phyloP scores from a whole-genome alignment of 2,329 filamentous ascomycete genomes.

The Paracorniculantispora psalliotae region DNA sequence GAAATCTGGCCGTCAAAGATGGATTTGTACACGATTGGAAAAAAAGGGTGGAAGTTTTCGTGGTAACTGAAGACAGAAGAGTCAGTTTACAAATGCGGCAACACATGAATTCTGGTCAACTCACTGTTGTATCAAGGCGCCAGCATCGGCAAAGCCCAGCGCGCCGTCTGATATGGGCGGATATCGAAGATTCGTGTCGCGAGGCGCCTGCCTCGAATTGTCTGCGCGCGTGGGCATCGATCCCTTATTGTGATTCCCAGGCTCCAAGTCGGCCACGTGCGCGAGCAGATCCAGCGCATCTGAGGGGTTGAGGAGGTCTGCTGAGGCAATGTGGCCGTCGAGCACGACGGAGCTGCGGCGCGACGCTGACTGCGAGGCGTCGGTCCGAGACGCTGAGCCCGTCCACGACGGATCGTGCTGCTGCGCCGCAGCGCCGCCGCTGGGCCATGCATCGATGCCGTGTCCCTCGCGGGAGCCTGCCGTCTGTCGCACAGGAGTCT shows the following conservation, averaged over 20 bases:
- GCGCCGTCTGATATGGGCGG: constrained; percentile 29
- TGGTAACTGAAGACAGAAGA: constrained; percentile 44
- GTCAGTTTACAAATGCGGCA: background rate
- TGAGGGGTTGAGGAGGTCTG: constrained; percentile 37
- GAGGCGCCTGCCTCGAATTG: constrained; percentile 12
- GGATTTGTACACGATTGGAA: constrained; percentile 59
- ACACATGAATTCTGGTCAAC: background rate
- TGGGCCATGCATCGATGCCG: constrained; percentile 15
- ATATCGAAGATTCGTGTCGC: constrained; percentile 19
- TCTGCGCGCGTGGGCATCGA: constrained; percentile 5
- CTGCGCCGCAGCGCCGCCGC: constrained; percentile 4
- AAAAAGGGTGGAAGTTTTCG: constrained; percentile 64
- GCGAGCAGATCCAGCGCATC: constrained; percentile 37
- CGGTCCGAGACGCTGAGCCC: constrained; percentile 7
- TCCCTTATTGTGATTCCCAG: constrained; percentile 18
- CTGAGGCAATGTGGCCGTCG: constrained; percentile 36
- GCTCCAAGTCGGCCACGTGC: constrained; percentile 36
- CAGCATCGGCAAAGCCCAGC: constrained; percentile 23
- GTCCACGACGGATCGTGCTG: constrained; percentile 10
- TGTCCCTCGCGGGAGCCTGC: background rate
- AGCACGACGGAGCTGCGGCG: constrained; percentile 20
- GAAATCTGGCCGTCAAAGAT: constrained; percentile 51
- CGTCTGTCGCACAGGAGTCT: background rate
- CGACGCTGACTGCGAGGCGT: constrained; percentile 12
- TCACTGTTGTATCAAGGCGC: constrained; percentile 25